Evolutionary conservation across 2,329 filamentous ascomycete genomes (phyloP).

Genomic region (Colletotrichum tabaci): DNA sequence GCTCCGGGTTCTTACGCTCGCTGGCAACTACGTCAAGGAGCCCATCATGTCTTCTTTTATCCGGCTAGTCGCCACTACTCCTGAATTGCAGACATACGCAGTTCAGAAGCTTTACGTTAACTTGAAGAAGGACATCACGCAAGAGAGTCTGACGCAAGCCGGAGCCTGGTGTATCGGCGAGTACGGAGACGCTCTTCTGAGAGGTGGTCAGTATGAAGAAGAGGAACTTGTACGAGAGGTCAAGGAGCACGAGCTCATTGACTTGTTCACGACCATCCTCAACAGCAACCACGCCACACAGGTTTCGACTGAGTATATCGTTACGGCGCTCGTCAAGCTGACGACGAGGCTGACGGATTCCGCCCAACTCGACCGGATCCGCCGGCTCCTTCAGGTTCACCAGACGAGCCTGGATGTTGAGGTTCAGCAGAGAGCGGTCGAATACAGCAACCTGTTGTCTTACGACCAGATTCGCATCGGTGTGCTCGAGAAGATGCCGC

Average conservation of each 20-base stretch:
- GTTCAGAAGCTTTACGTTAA: slow-evolving; percentile 94
- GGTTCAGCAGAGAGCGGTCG: slow-evolving; percentile 94
- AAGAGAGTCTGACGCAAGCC: slow-evolving; percentile 93
- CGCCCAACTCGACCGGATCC: slow-evolving; percentile 88
- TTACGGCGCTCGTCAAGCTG: slow-evolving; percentile 94
- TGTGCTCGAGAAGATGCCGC: slow-evolving; percentile 97
- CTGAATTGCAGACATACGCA: slow-evolving; percentile 95
- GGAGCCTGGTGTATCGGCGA: slow-evolving; percentile 98
- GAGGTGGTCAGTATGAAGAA: slow-evolving; percentile 92
- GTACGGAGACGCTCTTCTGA: slow-evolving; percentile 91
- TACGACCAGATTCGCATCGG: slow-evolving; percentile 90
- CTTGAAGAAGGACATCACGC: slow-evolving; percentile 96
- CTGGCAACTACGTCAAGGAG: slow-evolving; percentile 97
- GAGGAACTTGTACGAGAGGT: slow-evolving; percentile 88
- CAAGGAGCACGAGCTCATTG: slow-evolving; percentile 90
- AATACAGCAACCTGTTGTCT: slow-evolving; percentile 94
- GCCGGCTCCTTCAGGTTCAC: slow-evolving; percentile 82
- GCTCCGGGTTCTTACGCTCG: slow-evolving; percentile 91
- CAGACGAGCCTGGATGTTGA: slow-evolving; percentile 94
- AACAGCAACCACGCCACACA: slow-evolving; percentile 96
- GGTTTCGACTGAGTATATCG: slow-evolving; percentile 93
- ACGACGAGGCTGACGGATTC: slow-evolving; percentile 88
- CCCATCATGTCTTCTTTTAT: slow-evolving; percentile 98
- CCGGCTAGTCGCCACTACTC: slow-evolving; percentile 92
- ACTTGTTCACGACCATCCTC: slow-evolving; percentile 91